Evolutionary conservation across 2,329 filamentous ascomycete genomes (phyloP), one percentile per base, ranked within the genome.

Genomic region (Ophiostoma triangulosporum): DNA sequence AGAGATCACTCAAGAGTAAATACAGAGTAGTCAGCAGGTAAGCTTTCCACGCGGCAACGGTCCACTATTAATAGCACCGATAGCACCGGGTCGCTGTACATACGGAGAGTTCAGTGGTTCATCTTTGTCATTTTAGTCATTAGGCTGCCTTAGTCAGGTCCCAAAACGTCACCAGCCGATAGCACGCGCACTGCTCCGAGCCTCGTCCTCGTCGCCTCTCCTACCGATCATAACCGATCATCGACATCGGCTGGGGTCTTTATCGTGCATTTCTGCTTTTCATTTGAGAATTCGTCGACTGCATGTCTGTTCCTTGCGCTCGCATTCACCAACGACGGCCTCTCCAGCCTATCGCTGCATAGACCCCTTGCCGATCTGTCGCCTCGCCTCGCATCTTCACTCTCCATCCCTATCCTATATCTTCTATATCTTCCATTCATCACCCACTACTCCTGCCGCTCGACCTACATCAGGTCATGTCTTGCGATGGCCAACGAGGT

Each of bases 401-500:
- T n/a, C n/a, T n/a, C n/a, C 5, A 43, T 24, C 17, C 15, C 20
- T 7, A 43, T 11, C 17, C 15, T 3, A 43, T 6, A 26, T n/a
- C 22, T 12, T 36, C 48, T 15, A 27, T 14, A 5, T 26, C 15
- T 17, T 7, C 27, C 27, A 12, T 12, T 14, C 24, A 46, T 29
- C 43, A 29, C 15, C 27, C 35, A 17, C 35, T 38, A 38, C 17
- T 17, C 15, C 35, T 36, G 35, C 17, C 31, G 52, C 49, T 52
- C 35, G 45, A 38, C n/a, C 17, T 33, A 38, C n/a, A 17, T 38
- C 20, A 45, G 57, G 57, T 46, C 64, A 76, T 77, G 74, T 71
- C 71, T 73, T 71, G 78, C 75, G 70, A 95, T 95, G 88, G 86
- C 87, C 73, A 80, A 91, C 68, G 82, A 88, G 73, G 83, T 95